Evolutionary conservation across 2,329 filamentous ascomycete species (phyloP).

Genomic region (Parascedosporium putredinis): DNA sequence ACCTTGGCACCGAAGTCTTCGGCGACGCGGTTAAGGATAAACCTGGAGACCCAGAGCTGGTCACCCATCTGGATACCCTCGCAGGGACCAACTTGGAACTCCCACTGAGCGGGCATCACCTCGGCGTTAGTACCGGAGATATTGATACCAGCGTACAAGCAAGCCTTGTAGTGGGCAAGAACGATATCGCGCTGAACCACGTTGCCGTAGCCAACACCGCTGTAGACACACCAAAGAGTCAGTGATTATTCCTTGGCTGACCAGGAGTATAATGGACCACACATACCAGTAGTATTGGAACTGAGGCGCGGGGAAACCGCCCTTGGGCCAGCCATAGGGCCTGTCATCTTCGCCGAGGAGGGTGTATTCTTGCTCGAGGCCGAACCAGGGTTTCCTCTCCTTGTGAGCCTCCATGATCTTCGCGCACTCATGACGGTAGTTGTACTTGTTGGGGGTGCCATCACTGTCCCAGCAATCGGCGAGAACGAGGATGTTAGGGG

Average conservation of each 20-base stretch:
- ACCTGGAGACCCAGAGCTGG: slow-evolving; percentile 81
- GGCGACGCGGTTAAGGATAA: slow-evolving; percentile 77
- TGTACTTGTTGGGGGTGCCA: slow-evolving; percentile 95
- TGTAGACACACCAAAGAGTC: too few species aligned
- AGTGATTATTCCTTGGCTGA: slow-evolving; percentile 27
- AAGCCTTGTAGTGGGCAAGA: slow-evolving; percentile 54
- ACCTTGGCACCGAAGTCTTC: slow-evolving; percentile 97
- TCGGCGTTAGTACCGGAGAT: slow-evolving; percentile 99
- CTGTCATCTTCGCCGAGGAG: slow-evolving; percentile 66
- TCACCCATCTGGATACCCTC: slow-evolving; percentile 85
- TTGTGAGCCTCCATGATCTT: slow-evolving; percentile 84
- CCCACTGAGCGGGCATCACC: slow-evolving; percentile 72
- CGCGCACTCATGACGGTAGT: slow-evolving; percentile 85
- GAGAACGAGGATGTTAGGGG: slow-evolving; percentile 88
- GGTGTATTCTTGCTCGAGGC: slow-evolving; percentile 94
- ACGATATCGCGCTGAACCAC: slow-evolving; percentile 98
- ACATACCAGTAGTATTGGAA: slow-evolving; percentile 65
- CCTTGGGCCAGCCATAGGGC: slow-evolving; percentile 64
- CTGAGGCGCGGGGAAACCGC: slow-evolving; percentile 84
- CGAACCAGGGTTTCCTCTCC: slow-evolving; percentile 86
- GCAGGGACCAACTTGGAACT: slow-evolving; percentile 73
- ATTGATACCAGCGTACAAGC: slow-evolving; percentile 72
- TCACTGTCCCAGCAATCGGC: slow-evolving; percentile 91
- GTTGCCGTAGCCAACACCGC: slow-evolving; percentile 89
- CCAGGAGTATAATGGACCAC: neutral